These are phyloP conservation scores for California macrophylla DNA, from an alignment of 441 rosid species.

Conservation along the genomic window DNA sequence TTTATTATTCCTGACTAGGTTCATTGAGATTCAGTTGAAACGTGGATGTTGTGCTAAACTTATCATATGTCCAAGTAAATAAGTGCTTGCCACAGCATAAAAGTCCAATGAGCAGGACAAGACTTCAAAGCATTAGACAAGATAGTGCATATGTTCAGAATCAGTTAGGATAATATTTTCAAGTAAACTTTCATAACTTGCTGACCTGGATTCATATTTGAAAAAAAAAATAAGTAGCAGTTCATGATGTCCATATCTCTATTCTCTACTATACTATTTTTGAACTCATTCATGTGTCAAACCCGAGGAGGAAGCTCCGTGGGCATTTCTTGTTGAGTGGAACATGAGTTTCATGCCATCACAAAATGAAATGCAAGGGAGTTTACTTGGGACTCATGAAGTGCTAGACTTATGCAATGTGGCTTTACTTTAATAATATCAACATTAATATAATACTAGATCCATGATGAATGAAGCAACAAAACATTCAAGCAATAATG, in stretches of 20 bases:
- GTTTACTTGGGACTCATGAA: background rate
- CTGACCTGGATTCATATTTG: background rate
- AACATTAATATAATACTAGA: background rate
- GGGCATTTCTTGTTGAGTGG: background rate
- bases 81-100: background rate
- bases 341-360: too few species aligned
- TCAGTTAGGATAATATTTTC: background rate
- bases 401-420: background rate
- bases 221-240: background rate
- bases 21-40: background rate
- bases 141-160: background rate
- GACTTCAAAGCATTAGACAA: background rate
- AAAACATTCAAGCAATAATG: background rate
- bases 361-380: background rate
- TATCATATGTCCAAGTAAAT: background rate
- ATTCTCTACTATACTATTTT: background rate
- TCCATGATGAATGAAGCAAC: constrained; percentile 1
- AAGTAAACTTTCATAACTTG: background rate
- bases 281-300: constrained; percentile 15
- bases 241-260: background rate
- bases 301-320: constrained; percentile 1
- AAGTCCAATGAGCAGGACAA: background rate
- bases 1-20: background rate
- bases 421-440: background rate
- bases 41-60: background rate